Evolutionary conservation across 1,139 yeast species (phyloP), one percentile per base, ranked within the genome.

Genomic region (Pichia sp.): DNA sequence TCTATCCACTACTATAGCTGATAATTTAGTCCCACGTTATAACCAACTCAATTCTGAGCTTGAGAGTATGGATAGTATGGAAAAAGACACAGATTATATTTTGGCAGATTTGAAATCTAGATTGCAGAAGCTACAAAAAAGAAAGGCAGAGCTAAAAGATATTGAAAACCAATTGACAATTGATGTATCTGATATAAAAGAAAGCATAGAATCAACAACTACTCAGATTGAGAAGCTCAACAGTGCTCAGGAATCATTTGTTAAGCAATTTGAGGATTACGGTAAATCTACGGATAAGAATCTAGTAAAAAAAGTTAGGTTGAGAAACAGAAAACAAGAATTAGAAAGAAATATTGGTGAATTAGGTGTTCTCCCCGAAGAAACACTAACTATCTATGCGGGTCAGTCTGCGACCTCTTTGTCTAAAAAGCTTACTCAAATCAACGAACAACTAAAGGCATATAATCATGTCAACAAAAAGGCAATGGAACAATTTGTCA

Each of bases 311-410:
- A 87, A 85, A 62, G 76, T 88, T 0, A 71, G 85, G 10, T 71
- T 89, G 54, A 67, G 74, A 7, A 74, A 77, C 51, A 79, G 96
- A 61, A 79, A 88, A 59, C 89, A 86, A 53, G 95, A 87, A 61
- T 72, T 89, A 30, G 86, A 84, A 59, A 80, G 79, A 59, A 87
- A 82, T 64, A 86, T 90, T 49, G 78, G 95, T 57, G 96, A 89
- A 52, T 73, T 92, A 51, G 97, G 97, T 10, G 87, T 89, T 1
- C 74, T 92, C 34, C 95, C 97, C 0, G 97, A 90, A 64, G 93
- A 89, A 57, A 92, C 95, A 0, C 84, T 89, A 62, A 75, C 75
- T 7, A 77, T 79, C 31, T 76, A 72, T 57, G 74, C 72, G 51
- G 70, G 73, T 34, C 53, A 54, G 8, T 45, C 63, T 7, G 79